Conservation (phyloP, 306 rosid species). For the Oemleria cerasiformis region DNA sequence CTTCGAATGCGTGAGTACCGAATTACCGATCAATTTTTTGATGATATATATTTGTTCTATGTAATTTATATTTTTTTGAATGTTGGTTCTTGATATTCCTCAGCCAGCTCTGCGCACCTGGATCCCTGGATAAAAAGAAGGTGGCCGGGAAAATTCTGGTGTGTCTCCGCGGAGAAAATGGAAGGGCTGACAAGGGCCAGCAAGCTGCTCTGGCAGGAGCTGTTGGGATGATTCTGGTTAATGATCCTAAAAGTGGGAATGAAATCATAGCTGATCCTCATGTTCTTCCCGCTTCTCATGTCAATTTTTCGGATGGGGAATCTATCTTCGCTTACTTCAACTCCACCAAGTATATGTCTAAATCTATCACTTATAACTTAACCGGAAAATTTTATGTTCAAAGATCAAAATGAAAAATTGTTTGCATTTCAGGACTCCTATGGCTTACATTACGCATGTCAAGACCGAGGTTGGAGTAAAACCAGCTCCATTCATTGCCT, state of each 20-base stretch:
- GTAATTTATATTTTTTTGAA: not conserved
- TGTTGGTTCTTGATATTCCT: not conserved
- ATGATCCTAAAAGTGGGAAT: not conserved
- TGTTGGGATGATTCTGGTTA: conserved; percentile 63
- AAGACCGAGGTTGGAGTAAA: conserved; percentile 24
- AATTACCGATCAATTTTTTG: too few relatives aligned
- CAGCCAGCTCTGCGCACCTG: conserved; percentile 35
- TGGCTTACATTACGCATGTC: conserved; percentile 2
- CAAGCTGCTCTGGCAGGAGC: conserved; percentile 45
- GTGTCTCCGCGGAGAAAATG: conserved; percentile 36
- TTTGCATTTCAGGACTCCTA: not conserved
- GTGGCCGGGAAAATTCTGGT: conserved; percentile 62
- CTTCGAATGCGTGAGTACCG: conserved; percentile 40
- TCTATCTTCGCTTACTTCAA: conserved; percentile 27
- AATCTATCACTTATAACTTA: not conserved
- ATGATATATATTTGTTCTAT: not conserved
- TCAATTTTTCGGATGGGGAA: conserved; percentile 35
- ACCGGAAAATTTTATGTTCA: not conserved
- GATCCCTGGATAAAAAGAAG: conserved; percentile 48
- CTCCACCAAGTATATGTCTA: conserved; percentile 25
- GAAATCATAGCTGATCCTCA: conserved; percentile 40
- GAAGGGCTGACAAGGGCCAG: conserved; percentile 33
- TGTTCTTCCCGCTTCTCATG: conserved; percentile 46
- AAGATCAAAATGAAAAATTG: not conserved
- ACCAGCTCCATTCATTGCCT: conserved; percentile 46